Percentiles rank a stretch among this genome's conserved stretches.
These are phyloP conservation scores for Suillus subaureus DNA, from an alignment of 768 basidiomycete genomes.

Conservation along the genomic window DNA sequence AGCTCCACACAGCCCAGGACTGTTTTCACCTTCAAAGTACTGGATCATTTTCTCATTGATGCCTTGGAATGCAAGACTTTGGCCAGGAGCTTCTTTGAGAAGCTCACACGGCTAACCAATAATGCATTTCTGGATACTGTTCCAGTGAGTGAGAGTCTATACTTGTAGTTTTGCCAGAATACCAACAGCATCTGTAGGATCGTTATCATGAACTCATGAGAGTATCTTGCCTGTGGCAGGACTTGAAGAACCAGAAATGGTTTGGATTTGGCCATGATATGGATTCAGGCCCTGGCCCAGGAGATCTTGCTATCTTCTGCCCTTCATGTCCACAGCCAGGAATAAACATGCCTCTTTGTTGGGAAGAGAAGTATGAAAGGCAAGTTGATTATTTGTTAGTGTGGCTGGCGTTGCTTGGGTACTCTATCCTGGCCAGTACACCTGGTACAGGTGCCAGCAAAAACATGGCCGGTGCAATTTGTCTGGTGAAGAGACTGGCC, in stretches of 20 bases:
- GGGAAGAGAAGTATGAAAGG: constrained; percentile 18
- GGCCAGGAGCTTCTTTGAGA: too few species aligned
- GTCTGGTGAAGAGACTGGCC: too few species aligned
- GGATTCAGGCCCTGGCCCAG: background rate
- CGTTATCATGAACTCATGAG: constrained; percentile 17
- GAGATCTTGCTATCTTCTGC: constrained; percentile 25
- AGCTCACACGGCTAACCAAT: too few species aligned
- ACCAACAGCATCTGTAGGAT: constrained; percentile 10
- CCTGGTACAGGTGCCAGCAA: too few species aligned
- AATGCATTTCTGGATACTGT: too few species aligned
- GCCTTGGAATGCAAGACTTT: too few species aligned
- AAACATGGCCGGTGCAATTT: too few species aligned
- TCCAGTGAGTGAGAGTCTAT: background rate
- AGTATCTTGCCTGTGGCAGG: constrained; percentile 7
- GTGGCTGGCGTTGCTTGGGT: too few species aligned
- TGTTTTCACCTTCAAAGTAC: background rate
- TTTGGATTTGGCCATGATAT: constrained; percentile 17
- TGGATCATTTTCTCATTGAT: too few species aligned
- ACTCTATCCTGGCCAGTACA: too few species aligned
- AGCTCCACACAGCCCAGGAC: background rate
- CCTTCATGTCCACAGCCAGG: constrained; percentile 29
- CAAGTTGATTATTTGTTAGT: background rate
- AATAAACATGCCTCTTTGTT: constrained; percentile 26
- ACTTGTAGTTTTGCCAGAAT: background rate
- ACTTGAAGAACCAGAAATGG: constrained; percentile 9